Conservation (phyloP, 805 yeast genomes). For the Candida tallmaniae region DNA sequence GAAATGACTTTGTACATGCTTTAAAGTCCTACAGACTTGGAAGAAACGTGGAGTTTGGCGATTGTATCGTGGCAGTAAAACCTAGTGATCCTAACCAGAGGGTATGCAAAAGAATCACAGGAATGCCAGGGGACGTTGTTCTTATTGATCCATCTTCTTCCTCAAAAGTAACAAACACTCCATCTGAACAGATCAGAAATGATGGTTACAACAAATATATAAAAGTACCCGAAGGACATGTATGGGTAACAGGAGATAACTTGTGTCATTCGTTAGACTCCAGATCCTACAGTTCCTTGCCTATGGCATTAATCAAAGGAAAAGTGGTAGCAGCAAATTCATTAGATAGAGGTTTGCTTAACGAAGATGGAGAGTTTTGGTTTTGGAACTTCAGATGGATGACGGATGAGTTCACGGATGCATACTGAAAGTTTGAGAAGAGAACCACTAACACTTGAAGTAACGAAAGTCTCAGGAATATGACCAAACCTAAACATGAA, state of each 20-base stretch:
- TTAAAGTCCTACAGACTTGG: slow-evolving; percentile 63
- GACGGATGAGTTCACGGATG: slow-evolving; percentile 40
- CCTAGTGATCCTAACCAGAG: slow-evolving; percentile 84
- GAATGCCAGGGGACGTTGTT: slow-evolving; percentile 92
- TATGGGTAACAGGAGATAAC: slow-evolving; percentile 97
- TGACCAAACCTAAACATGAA: too few species aligned
- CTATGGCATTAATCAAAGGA: slow-evolving; percentile 84
- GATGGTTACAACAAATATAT: slow-evolving; percentile 55
- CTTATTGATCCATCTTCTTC: slow-evolving; percentile 73
- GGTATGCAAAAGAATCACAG: slow-evolving; percentile 90
- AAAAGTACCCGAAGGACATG: slow-evolving; percentile 87
- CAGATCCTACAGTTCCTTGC: slow-evolving; percentile 82
- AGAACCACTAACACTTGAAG: not conserved
- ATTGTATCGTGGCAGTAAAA: slow-evolving; percentile 79
- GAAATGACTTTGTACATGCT: slow-evolving; percentile 76
- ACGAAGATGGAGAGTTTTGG: slow-evolving; percentile 25
- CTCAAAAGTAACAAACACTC: slow-evolving; percentile 35
- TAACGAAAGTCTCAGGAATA: too few species aligned
- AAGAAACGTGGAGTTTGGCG: slow-evolving; percentile 69
- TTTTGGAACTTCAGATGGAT: slow-evolving; percentile 56
- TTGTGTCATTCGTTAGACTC: slow-evolving; percentile 84
- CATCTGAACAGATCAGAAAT: slow-evolving; percentile 20
- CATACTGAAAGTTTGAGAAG: too few species aligned
- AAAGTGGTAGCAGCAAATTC: slow-evolving; percentile 69
- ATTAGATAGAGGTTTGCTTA: slow-evolving; percentile 44